Conservation (phyloP, 257 asterid species). For the Anisodus acutangulus region DNA sequence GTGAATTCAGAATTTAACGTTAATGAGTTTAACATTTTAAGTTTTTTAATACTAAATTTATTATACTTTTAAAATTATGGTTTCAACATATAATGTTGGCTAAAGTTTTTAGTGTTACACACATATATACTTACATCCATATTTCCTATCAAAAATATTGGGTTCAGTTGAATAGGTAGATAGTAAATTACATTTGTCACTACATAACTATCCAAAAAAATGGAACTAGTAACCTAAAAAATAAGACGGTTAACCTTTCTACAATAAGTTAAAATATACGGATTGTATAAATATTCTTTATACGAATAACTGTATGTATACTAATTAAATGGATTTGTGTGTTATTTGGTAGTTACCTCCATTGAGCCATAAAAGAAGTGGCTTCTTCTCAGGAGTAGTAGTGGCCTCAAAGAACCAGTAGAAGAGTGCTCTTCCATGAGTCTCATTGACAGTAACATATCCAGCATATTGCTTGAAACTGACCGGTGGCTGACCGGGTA, state of each 20-base stretch:
- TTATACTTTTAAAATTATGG: too few relatives aligned
- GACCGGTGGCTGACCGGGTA: conserved; percentile 77
- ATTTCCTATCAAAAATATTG: background rate
- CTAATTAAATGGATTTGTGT: background rate
- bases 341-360: conserved; percentile 53
- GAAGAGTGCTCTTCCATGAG: conserved; percentile 76
- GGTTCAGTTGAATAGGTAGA: background rate
- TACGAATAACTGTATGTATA: background rate
- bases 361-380: conserved; percentile 76
- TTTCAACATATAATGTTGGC: too few relatives aligned
- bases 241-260: background rate
- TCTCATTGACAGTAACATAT: conserved; percentile 64
- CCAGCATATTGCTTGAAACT: conserved; percentile 73
- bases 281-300: too few relatives aligned
- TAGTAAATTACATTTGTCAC: background rate
- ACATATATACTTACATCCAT: too few relatives aligned
- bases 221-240: too few relatives aligned
- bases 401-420: conserved; percentile 85
- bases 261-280: too few relatives aligned
- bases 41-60: too few relatives aligned
- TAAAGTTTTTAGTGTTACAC: too few relatives aligned
- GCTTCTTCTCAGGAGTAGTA: conserved; percentile 42
- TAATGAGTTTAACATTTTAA: too few relatives aligned
- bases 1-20: too few relatives aligned
- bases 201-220: too few relatives aligned